Evolutionary conservation across 768 basidiomycete genomes (phyloP).

Genomic region (Pleurotus tuber-regium): DNA sequence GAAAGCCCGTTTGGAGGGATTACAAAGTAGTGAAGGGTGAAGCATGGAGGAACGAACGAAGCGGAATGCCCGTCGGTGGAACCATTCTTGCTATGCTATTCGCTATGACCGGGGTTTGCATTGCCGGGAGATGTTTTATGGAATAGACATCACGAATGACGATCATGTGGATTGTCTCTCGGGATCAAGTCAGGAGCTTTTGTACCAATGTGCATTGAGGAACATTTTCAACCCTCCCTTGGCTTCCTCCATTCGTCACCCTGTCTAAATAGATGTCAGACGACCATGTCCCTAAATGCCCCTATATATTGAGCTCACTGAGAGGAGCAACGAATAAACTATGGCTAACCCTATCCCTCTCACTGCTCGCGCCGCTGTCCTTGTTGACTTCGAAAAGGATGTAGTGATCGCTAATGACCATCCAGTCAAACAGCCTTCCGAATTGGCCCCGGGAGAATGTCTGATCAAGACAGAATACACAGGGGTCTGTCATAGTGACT

Average conservation of each 20-base stretch:
- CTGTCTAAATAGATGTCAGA: not conserved
- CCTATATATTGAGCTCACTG: not conserved
- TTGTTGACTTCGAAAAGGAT: conserved; percentile 25
- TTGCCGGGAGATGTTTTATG: not conserved
- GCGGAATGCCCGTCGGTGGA: not conserved
- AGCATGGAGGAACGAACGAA: not conserved
- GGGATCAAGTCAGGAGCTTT: not conserved
- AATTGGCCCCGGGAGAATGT: conserved; percentile 61
- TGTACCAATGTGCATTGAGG: no score
- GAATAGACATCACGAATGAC: not conserved
- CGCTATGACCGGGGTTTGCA: not conserved
- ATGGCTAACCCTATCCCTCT: conserved; percentile 25
- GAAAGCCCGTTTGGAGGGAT: conserved; percentile 29
- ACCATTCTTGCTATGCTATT: not conserved
- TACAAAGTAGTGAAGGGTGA: conserved; percentile 23
- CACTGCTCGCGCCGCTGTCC: conserved; percentile 37
- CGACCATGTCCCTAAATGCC: not conserved
- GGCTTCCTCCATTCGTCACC: not conserved
- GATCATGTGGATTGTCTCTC: not conserved
- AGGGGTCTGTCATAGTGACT: conserved; percentile 69
- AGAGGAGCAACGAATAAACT: not conserved
- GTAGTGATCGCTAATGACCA: conserved; percentile 37
- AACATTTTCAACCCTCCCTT: not conserved
- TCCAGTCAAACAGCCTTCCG: conserved; percentile 54
- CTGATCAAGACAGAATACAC: conserved; percentile 70